Evolutionary conservation across 1,284 basidiomycete species (phyloP), one percentile per base, ranked within the genome.

Genomic region (Peniophora sp.): DNA sequence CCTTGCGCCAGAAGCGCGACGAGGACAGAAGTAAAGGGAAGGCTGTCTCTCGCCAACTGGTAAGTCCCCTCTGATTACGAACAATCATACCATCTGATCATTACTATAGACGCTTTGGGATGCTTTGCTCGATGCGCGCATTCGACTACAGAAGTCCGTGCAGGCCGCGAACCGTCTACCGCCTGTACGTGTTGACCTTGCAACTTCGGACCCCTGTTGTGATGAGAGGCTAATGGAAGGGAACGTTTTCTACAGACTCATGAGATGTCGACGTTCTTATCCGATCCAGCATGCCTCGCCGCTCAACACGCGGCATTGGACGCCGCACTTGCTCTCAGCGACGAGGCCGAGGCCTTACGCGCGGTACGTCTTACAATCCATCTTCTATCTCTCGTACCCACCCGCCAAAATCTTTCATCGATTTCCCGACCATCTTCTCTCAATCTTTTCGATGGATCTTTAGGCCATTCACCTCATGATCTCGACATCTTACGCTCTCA

Each of bases 121-220:
- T 63, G 75, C 76, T 5, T 71, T 97, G 34, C 75, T 97, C 35
- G 91, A 95, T 61, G 80, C 88, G 17, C 82, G 94, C 35, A 97
- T 97, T 64, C 84, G 85, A 24, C 68, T 96, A 49, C 94, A 97
- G 68, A 97, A 93, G 69, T 79, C 83, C 20, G 72, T 84, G 44
- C 63, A 70, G 1, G 72, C 83, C 11, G 74, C 81, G 3, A 88
- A 91, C 60, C 67, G 73, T 50, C 71, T 93, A 12, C 79, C 82
- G 47, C 58, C 56, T 24, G 81, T 80, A 60, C 55, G 75, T 68
- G n/a, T n/a, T 18, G 45, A 32, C 43, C 15, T 34, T 18, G 23
- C 54, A 22, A 51, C 32, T 24, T 17, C 50, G 46, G 36, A n/a
- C 42, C 50, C 35, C 24, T 46, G 27, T 32, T 32, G 27, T 32